Percentiles rank a stretch among this genome's conserved stretches.
Conservation (phyloP, 345 rosid species). For the Pistacia atlantica region DNA sequence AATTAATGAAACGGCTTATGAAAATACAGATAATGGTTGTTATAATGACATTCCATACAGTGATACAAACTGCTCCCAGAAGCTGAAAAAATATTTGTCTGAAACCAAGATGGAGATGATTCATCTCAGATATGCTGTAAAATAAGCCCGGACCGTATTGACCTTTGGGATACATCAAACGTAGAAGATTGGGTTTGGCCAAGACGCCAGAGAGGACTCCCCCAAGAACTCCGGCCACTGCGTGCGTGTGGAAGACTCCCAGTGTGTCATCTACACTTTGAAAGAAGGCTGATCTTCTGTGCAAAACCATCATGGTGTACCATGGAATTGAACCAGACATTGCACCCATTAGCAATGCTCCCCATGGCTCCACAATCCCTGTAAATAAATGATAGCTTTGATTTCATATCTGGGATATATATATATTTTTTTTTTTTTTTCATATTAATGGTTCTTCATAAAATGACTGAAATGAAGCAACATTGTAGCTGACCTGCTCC, state of each 20-base stretch:
- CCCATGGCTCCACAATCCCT: slow-evolving; percentile 66
- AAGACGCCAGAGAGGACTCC: slow-evolving; percentile 52
- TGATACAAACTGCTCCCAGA: slow-evolving; percentile 41
- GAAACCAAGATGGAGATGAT: slow-evolving; percentile 19
- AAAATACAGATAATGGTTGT: slow-evolving; percentile 58
- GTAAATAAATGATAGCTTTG: background rate
- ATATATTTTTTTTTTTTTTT: too few relatives aligned
- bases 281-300: slow-evolving; percentile 50
- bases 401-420: background rate
- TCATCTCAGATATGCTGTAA: slow-evolving; percentile 29
- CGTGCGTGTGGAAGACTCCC: slow-evolving; percentile 68
- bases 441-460: too few relatives aligned
- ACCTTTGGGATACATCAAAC: slow-evolving; percentile 21
- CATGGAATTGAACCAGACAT: slow-evolving; percentile 52
- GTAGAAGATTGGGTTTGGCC: slow-evolving; percentile 45
- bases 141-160: slow-evolving; percentile 39
- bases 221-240: slow-evolving; percentile 59
- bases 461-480: too few relatives aligned
- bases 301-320: slow-evolving; percentile 71
- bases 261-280: slow-evolving; percentile 66
- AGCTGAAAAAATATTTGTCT: slow-evolving; percentile 43
- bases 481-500: slow-evolving; percentile 43
- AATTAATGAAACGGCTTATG: slow-evolving; percentile 43
- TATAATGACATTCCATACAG: slow-evolving; percentile 41
- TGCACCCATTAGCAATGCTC: slow-evolving; percentile 53